Base-by-base conservation (phyloP, 495 filamentous ascomycete genomes). In the Opeltia flavorubescens region DNA sequence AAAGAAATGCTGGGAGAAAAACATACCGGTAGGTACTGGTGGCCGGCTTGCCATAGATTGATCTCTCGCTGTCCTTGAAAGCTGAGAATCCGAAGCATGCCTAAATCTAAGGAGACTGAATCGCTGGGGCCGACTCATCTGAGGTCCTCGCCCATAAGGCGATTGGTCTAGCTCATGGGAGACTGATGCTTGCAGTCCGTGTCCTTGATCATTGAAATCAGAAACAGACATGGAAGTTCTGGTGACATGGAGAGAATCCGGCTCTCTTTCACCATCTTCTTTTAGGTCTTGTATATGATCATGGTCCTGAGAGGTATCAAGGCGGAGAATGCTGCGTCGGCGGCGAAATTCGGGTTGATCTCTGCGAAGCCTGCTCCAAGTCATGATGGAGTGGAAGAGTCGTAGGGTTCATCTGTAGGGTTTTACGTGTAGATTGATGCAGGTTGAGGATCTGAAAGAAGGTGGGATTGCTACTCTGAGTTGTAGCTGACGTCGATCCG, bases 21-120 rank as follows among this genome's bases (percentile, higher is more conserved):
- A 46, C 78, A 66, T 75, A 85, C 80, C 77, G 50, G 76, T 66
- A 39, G 76, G 86, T 45, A 93, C 65, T 8, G 84, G 84, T 34
- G 85, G 86, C n/a, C 70, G 58, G 45, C 71, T 67, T 44, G 69
- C 55, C 41, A 75, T 66, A 30, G 72, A 81, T 51, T 85, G 81
- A 46, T 83, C 75, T 60, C 81, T 87, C 35, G 84, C 83, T 56
- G 80, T 85, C 44, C 71, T 64, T 8, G 86, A 86, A 43, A 95
- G 69, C 58, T 94, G 87, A 39, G 91, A 84, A 62, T 98, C 91
- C 13, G 89, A 95, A 40, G 86, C 88, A 76, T 95, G 84, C 41
- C 89, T 81, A 57, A 94, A 81, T 60, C 81, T 86, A 64, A 94
- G 74, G 65, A 95, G 79, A 59, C 83, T 91, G 60, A 95, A 95